A percentile compares a stretch with the other conserved stretches of the same genome.
phyloP scores from a whole-genome alignment of 495 filamentous ascomycete genomes.

The Letharia lupina region DNA sequence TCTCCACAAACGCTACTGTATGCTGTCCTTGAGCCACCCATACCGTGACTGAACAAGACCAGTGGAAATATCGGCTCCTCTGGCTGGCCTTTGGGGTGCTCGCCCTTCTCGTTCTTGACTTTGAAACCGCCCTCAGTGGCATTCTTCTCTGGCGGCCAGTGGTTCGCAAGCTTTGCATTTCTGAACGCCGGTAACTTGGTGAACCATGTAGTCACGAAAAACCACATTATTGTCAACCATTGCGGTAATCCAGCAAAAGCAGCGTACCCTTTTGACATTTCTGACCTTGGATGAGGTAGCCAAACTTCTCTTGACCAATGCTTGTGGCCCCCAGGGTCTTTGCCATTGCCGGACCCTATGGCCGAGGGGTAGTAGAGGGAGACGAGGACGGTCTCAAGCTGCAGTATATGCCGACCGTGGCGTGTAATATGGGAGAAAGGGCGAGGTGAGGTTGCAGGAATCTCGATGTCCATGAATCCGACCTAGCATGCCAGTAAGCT shows the following conservation, averaged over 20 bases:
- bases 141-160: slow-evolving; percentile 35
- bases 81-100: slow-evolving; percentile 22
- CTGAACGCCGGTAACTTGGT: slow-evolving; percentile 50
- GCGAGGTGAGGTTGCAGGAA: slow-evolving; percentile 7
- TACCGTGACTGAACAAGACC: slow-evolving; percentile 39
- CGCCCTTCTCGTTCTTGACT: slow-evolving; percentile 28
- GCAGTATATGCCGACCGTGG: slow-evolving; percentile 6
- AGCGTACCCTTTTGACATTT: slow-evolving; percentile 45
- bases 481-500: background rate
- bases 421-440: slow-evolving; percentile 10
- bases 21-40: slow-evolving; percentile 36
- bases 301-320: slow-evolving; percentile 43
- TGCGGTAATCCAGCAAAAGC: slow-evolving; percentile 42
- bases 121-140: slow-evolving; percentile 22
- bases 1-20: slow-evolving; percentile 38
- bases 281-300: slow-evolving; percentile 42
- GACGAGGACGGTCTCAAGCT: slow-evolving; percentile 4
- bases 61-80: slow-evolving; percentile 30
- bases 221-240: slow-evolving; percentile 36
- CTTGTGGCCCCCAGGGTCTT: slow-evolving; percentile 15
- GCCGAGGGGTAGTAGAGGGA: slow-evolving; percentile 9
- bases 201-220: slow-evolving; percentile 44
- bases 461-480: slow-evolving; percentile 7
- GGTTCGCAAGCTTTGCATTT: slow-evolving; percentile 38
- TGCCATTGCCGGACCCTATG: slow-evolving; percentile 2